Conservation (phyloP, 129 eudicot genomes). For the Apium graveolens region DNA sequence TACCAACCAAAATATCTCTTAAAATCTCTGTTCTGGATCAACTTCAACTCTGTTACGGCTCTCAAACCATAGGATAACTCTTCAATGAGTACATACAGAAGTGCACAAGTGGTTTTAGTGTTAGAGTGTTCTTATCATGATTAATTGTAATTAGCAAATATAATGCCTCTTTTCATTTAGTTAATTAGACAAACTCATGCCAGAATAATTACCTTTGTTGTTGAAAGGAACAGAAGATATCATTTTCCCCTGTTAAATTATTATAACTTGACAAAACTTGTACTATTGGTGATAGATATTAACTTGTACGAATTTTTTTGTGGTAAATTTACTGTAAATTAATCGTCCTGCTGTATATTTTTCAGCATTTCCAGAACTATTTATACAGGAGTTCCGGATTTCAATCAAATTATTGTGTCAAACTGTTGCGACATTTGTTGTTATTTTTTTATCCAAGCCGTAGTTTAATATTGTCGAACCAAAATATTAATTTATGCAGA, state of each 20-base stretch:
- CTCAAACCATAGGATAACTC: constrained; percentile 4
- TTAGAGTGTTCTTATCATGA: constrained; percentile 9
- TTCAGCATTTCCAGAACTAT: too few relatives aligned
- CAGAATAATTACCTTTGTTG: neutral
- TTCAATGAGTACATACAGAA: neutral
- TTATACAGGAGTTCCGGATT: too few relatives aligned
- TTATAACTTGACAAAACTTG: constrained; percentile 1
- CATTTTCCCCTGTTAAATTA: constrained; percentile 3
- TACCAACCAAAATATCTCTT: too few relatives aligned
- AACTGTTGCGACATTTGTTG: too few relatives aligned
- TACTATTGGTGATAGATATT: neutral
- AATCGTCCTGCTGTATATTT: neutral
- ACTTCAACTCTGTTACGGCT: constrained; percentile 11
- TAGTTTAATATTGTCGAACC: too few relatives aligned
- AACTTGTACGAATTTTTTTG: neutral
- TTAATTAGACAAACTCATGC: neutral
- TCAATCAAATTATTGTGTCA: too few relatives aligned
- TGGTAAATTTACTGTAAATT: neutral
- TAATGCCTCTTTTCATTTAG: neutral
- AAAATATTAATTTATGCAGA: too few relatives aligned
- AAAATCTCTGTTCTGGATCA: neutral
- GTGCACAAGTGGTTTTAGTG: constrained; percentile 14
- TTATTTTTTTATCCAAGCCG: too few relatives aligned
- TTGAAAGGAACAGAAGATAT: neutral
- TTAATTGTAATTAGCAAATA: constrained; percentile 8